These are phyloP conservation scores for Suillus occidentalis DNA, from an alignment of 768 basidiomycete species.

Conservation along the genomic window DNA sequence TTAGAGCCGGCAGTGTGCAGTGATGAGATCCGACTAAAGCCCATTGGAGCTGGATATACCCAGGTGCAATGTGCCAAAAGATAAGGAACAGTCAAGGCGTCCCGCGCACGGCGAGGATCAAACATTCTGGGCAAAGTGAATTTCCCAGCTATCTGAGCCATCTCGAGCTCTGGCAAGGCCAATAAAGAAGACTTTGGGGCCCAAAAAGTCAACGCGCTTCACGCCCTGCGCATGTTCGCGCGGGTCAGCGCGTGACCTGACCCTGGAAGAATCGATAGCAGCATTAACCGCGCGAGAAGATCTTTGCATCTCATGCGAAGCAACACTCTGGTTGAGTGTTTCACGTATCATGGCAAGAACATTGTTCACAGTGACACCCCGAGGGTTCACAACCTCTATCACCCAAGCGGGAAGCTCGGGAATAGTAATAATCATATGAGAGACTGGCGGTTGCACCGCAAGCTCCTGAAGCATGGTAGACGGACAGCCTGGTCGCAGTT, in stretches of 20 bases:
- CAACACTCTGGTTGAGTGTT: conserved; percentile 24
- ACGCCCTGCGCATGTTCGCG: conserved; percentile 39
- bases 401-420: conserved; percentile 27
- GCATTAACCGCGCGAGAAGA: conserved; percentile 20
- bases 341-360: conserved; percentile 31
- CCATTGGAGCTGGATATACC: neutral
- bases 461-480: conserved; percentile 18
- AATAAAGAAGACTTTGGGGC: conserved; percentile 28
- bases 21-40: neutral
- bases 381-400: conserved; percentile 29
- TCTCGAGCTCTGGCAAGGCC: conserved; percentile 30
- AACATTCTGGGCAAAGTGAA: conserved; percentile 22
- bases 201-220: conserved; percentile 41
- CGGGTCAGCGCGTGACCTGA: conserved; percentile 28
- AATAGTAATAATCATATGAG: conserved; percentile 20
- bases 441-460: conserved; percentile 24
- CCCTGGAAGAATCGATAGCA: conserved; percentile 32
- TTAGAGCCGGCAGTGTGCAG: neutral
- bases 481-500: conserved; percentile 19
- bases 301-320: conserved; percentile 21
- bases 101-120: conserved; percentile 13
- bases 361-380: conserved; percentile 28
- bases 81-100: neutral
- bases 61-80: neutral
- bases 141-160: conserved; percentile 31